Conservation (phyloP, 345 rosid species). For the Limnanthes douglasii region DNA sequence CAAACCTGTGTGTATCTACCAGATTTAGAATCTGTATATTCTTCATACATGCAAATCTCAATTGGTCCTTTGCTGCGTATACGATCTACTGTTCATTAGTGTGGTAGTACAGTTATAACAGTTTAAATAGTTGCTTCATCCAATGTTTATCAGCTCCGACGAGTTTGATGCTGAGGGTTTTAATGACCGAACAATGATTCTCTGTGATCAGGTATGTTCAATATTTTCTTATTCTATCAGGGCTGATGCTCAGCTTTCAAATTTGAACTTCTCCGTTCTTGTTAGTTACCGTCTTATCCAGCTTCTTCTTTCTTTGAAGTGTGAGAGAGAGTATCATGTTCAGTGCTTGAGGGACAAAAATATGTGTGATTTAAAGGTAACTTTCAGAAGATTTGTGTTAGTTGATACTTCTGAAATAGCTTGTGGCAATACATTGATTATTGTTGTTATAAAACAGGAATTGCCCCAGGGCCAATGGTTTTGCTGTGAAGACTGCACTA, state of each 20-base stretch:
- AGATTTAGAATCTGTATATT: too few relatives aligned
- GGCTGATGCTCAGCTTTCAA: too few relatives aligned
- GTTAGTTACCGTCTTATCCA: not conserved
- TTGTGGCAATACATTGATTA: slow-evolving; percentile 2
- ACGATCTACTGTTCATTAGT: too few relatives aligned
- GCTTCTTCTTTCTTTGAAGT: slow-evolving; percentile 27
- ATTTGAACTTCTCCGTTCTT: too few relatives aligned
- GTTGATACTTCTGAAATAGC: slow-evolving; percentile 4
- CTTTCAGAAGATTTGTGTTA: slow-evolving; percentile 12
- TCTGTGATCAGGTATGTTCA: slow-evolving; percentile 85
- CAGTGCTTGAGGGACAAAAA: slow-evolving; percentile 77
- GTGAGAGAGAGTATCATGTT: slow-evolving; percentile 94
- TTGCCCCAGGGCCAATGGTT: slow-evolving; percentile 81
- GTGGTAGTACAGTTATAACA: too few relatives aligned
- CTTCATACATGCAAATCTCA: too few relatives aligned
- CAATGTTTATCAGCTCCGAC: slow-evolving; percentile 36
- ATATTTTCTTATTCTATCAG: slow-evolving; percentile 7
- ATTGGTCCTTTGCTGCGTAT: too few relatives aligned
- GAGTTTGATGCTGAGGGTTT: slow-evolving; percentile 61
- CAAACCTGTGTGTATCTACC: too few relatives aligned
- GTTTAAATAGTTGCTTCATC: too few relatives aligned
- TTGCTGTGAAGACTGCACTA: slow-evolving; percentile 69
- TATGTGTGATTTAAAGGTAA: slow-evolving; percentile 67
- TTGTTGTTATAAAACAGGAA: slow-evolving; percentile 31
- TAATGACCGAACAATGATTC: slow-evolving; percentile 79